phyloP scores from a whole-genome alignment of 2,329 filamentous ascomycete species.

The Fusarium euwallaceae region DNA sequence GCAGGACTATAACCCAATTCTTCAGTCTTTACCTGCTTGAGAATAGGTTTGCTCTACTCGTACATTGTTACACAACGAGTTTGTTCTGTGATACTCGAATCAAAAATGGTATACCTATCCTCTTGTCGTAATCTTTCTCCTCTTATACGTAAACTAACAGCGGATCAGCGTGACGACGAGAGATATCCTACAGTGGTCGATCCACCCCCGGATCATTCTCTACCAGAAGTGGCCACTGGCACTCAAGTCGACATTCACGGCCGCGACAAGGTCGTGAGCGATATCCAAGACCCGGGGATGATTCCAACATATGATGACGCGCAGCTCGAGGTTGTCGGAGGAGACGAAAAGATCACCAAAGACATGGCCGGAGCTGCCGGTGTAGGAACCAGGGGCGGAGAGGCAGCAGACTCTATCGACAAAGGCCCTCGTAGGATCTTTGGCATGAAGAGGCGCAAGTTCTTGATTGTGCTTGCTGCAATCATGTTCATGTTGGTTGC shows the following conservation, averaged over 20 bases:
- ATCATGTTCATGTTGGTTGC: slow-evolving; percentile 30
- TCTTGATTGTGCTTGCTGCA: slow-evolving; percentile 30
- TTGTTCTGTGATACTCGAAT: background rate
- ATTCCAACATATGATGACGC: slow-evolving; percentile 29
- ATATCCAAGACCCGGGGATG: slow-evolving; percentile 19
- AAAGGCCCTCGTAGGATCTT: slow-evolving; percentile 21
- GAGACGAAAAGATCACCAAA: background rate
- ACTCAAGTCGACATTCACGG: slow-evolving; percentile 12
- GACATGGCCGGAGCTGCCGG: background rate
- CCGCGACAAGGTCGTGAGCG: slow-evolving; percentile 21
- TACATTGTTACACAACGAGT: background rate
- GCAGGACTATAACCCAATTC: background rate
- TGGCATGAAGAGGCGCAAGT: slow-evolving; percentile 33
- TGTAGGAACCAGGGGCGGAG: slow-evolving; percentile 15
- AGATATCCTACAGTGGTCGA: slow-evolving; percentile 32
- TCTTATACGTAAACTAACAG: background rate
- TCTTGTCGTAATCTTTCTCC: background rate
- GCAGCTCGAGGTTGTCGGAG: slow-evolving; percentile 8
- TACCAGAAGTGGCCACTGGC: slow-evolving; percentile 14
- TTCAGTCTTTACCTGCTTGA: background rate
- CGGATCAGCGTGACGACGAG: slow-evolving; percentile 34
- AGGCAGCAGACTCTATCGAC: slow-evolving; percentile 3
- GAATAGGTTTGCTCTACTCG: background rate
- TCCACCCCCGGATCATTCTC: background rate
- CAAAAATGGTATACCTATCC: slow-evolving; percentile 6